Base-by-base conservation (phyloP, 2,329 filamentous ascomycete genomes). In the Trichoderma breve region DNA sequence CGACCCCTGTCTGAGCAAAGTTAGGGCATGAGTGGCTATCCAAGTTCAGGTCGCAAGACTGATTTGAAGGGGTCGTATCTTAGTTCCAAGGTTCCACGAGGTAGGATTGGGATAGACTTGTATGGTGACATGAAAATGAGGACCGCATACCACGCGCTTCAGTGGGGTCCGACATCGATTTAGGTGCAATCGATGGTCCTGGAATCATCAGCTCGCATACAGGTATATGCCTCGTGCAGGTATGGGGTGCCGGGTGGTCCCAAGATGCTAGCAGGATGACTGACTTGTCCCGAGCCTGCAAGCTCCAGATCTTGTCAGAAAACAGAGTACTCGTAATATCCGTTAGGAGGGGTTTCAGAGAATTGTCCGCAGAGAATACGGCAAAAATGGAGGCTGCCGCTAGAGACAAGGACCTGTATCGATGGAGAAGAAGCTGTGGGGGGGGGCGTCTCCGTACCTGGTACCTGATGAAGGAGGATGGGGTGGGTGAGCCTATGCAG, bases 391-490 rank as follows among this genome's bases (percentile, higher is more conserved):
- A 70, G 65, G 64, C 72, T 67, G 62, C 72, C 39, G 36, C 61
- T 51, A 63, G 64, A 43, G 26, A 67, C 67, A 63, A 55, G 68
- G 30, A 32, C 57, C 32, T 60, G 30, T 63, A 53, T 70, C 60
- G 64, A 72, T 71, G 55, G 71, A 70, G 65, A 55, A 65, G 51
- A 57, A 55, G 68, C 65, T 74, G 68, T 73, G 72, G 72, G 73
- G 73, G 73, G 71, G 69, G 65, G 62, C 30, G 70, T 43, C 65
- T 67, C 71, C 71, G 71, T 69, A 73, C 70, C 69, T 70, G 73
- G 72, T 73, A 72, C 73, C 67, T 71, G 63, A 73, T 72, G 73
- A 73, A 72, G 65, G 72, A 70, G 72, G 72, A 72, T 63, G 72
- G 58, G 72, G 72, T 70, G 73, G 69, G 61, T 51, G 69, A 66